A percentile compares a stretch with the other conserved stretches of the same genome.
phyloP scores from a whole-genome alignment of 495 filamentous ascomycete species.

The Tuber microsphaerosporum region DNA sequence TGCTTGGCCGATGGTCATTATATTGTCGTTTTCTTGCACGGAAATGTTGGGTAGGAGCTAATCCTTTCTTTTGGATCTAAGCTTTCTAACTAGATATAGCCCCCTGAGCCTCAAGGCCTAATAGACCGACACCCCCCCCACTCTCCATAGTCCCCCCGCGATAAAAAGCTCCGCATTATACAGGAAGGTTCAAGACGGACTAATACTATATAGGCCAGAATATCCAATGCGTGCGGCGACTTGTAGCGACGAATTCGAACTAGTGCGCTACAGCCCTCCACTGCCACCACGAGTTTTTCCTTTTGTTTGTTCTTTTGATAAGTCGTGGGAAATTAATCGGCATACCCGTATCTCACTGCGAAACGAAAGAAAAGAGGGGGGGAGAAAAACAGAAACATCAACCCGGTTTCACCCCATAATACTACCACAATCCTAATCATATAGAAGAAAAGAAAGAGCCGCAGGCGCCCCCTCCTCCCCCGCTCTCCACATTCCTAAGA shows the following conservation, averaged over 20 bases:
- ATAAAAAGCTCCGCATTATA: slow-evolving; percentile 65
- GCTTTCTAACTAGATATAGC: slow-evolving; percentile 14
- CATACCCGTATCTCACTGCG: neutral
- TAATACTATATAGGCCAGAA: slow-evolving; percentile 46
- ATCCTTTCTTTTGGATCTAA: slow-evolving; percentile 37
- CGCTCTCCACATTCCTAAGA: slow-evolving; percentile 50
- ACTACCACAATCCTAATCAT: neutral
- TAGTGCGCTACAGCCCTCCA: neutral
- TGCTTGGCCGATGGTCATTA: slow-evolving; percentile 88
- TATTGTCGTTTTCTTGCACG: slow-evolving; percentile 82
- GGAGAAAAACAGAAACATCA: neutral
- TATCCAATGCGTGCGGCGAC: neutral
- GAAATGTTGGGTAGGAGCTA: slow-evolving; percentile 60
- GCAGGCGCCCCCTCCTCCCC: slow-evolving; percentile 44
- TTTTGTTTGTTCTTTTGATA: neutral
- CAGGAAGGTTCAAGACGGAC: slow-evolving; percentile 64
- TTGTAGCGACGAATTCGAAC: neutral
- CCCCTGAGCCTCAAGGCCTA: slow-evolving; percentile 15
- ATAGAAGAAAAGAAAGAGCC: neutral
- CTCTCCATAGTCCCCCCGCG: slow-evolving; percentile 60
- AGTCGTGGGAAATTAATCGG: neutral
- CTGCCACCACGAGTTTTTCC: neutral
- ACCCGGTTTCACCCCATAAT: neutral
- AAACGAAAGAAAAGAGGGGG: neutral
- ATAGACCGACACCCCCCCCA: slow-evolving; percentile 30